These are phyloP conservation scores for Acanthamoeba divionensis DNA, from an alignment of 208 protist genomes.

Conservation along the genomic window DNA sequence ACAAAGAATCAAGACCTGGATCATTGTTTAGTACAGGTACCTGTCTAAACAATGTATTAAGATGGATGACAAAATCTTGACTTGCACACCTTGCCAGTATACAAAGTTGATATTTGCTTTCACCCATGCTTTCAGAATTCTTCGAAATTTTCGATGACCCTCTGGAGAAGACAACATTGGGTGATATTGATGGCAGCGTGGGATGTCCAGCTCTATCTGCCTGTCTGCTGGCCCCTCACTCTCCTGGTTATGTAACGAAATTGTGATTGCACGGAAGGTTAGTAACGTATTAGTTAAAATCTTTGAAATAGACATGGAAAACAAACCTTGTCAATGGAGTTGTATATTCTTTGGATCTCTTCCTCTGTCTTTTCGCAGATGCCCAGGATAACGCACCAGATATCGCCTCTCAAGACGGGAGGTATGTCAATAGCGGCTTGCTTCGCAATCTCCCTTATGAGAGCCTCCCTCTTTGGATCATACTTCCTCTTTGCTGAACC, in stretches of 20 bases:
- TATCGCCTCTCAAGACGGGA: slow-evolving; percentile 81
- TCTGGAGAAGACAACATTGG: slow-evolving; percentile 79
- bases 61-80: neutral
- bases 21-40: neutral
- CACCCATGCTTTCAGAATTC: slow-evolving; percentile 86
- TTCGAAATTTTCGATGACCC: slow-evolving; percentile 81
- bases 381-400: slow-evolving; percentile 88
- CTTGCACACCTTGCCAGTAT: slow-evolving; percentile 88
- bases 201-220: slow-evolving; percentile 91
- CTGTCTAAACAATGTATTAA: neutral
- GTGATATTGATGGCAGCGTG: slow-evolving; percentile 93
- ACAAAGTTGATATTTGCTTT: slow-evolving; percentile 67
- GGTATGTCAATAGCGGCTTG: slow-evolving; percentile 78
- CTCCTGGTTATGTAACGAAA: neutral
- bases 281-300: slow-evolving; percentile 41
- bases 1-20: slow-evolving; percentile 87
- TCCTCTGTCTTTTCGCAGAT: slow-evolving; percentile 65
- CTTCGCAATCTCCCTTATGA: slow-evolving; percentile 54
- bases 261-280: slow-evolving; percentile 24
- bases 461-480: neutral
- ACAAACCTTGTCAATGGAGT: slow-evolving; percentile 18
- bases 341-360: slow-evolving; percentile 26
- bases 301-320: neutral
- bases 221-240: slow-evolving; percentile 72
- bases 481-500: neutral